Conservation (phyloP, 495 filamentous ascomycete genomes). For the Podospora pseudocomata region DNA sequence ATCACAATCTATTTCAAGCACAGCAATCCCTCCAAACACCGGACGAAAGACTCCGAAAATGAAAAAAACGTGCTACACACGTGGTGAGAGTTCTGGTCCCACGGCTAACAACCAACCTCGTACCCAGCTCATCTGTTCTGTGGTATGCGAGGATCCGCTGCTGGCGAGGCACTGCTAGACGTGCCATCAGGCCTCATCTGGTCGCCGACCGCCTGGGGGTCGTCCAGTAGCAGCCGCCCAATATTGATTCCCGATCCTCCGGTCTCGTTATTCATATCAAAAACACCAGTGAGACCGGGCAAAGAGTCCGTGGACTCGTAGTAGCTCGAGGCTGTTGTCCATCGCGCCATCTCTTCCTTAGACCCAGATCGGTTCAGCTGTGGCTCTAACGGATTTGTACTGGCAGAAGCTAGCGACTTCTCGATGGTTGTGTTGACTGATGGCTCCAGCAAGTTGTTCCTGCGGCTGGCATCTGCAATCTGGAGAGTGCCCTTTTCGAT, state of each 20-base stretch:
- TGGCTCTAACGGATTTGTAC: conserved; percentile 29
- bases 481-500: conserved; percentile 57
- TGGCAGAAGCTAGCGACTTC: conserved; percentile 31
- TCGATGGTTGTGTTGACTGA: conserved; percentile 38
- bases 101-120: not conserved
- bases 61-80: not conserved
- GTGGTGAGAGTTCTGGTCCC: not conserved
- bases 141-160: not conserved
- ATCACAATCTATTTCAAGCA: not conserved
- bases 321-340: conserved; percentile 26
- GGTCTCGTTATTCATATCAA: conserved; percentile 21
- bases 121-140: not conserved
- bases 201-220: conserved; percentile 20
- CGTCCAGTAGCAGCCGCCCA: conserved; percentile 47
- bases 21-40: conserved; percentile 8
- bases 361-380: conserved; percentile 39
- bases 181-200: conserved; percentile 5
- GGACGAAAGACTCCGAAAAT: not conserved
- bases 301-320: conserved; percentile 36
- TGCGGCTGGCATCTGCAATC: conserved; percentile 30
- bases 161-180: conserved; percentile 6
- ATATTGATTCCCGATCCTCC: conserved; percentile 47
- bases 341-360: conserved; percentile 40
- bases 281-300: conserved; percentile 23
- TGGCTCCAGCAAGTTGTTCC: conserved; percentile 37